Percentiles rank a stretch among this genome's conserved stretches.
These are phyloP conservation scores for Nakaseomyces nivariensis DNA, from an alignment of 1,139 yeast species.

Conservation along the genomic window DNA sequence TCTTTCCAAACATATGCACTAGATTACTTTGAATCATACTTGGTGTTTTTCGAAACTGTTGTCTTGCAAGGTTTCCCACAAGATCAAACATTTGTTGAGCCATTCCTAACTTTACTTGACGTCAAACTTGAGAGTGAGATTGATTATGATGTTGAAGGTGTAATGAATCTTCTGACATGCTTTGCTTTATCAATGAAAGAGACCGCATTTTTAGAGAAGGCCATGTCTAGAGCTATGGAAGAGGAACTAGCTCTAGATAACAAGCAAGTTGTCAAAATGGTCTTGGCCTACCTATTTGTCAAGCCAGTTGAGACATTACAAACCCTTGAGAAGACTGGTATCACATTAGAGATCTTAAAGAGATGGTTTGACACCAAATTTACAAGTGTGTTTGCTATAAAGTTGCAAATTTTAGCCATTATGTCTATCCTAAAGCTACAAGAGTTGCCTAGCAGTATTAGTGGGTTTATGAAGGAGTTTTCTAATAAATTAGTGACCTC, in stretches of 20 bases:
- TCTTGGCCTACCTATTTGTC: slow-evolving; percentile 57
- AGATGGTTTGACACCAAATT: slow-evolving; percentile 59
- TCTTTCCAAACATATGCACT: slow-evolving; percentile 48
- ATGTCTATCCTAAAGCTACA: slow-evolving; percentile 37
- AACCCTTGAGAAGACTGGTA: slow-evolving; percentile 40
- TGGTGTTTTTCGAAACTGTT: slow-evolving; percentile 68
- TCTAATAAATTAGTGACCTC: slow-evolving; percentile 40
- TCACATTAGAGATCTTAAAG: slow-evolving; percentile 43
- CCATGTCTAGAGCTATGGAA: slow-evolving; percentile 22
- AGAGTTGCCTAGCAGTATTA: slow-evolving; percentile 30
- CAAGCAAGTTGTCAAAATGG: slow-evolving; percentile 42
- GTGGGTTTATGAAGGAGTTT: slow-evolving; percentile 29
- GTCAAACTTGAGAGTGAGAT: slow-evolving; percentile 31
- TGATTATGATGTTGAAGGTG: slow-evolving; percentile 35
- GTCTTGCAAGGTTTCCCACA: slow-evolving; percentile 55
- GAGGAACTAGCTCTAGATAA: slow-evolving; percentile 27
- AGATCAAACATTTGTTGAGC: slow-evolving; percentile 34
- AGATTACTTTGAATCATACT: slow-evolving; percentile 65
- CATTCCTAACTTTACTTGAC: slow-evolving; percentile 25
- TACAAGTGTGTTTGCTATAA: slow-evolving; percentile 67
- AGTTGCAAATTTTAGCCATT: slow-evolving; percentile 59
- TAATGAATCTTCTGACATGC: slow-evolving; percentile 30
- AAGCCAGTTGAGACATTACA: slow-evolving; percentile 50
- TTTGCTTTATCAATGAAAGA: slow-evolving; percentile 29
- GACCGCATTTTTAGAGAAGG: slow-evolving; percentile 30